Evolutionary conservation across 257 asterid species (phyloP), one percentile per base, ranked within the genome.

Genomic region (Anisodus acutangulus): DNA sequence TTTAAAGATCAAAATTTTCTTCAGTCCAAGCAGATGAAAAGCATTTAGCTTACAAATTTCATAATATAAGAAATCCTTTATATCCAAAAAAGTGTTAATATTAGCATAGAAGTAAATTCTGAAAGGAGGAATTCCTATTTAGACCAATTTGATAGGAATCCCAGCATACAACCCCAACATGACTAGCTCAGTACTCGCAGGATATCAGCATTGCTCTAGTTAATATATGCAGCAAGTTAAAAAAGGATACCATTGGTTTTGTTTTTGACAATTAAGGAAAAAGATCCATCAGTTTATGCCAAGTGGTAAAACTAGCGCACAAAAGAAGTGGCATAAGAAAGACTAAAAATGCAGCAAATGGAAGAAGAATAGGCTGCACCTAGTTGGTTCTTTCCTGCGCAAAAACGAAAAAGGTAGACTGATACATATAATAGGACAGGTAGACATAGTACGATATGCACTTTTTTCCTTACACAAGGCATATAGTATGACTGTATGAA

Each of bases 81-180:
- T 45, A 4, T 55, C 60, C 60, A 11, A 55, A 55, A 31, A 55
- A 55, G 60, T 41, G 45, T 41, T 41, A 4, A 41, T 41, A 41
- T 6, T 41, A 41, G 45, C 45, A 41, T 41, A 41, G 22, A 37
- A 68, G 51, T 37, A 37, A 16, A 68, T 37, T 68, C 22, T 68
- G 51, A 16, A 37, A 37, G 9, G 22, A 37, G 76, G 51, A 68
- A n/a, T 68, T 68, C 53, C 76, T 37, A 68, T 37, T 68, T 11
- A 72, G 41, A 19, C n/a, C 59, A 45, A 45, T 58, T 45, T 72
- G 80, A 72, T 45, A 9, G 41, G 39, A 72, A 45, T 45, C 0
- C 58, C 26, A 45, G 80, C 41, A 72, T 72, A 45, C 17, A 72
- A 72, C n/a, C 80, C 80, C 57, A 71, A n/a, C 37, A 71, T 71